These are phyloP conservation scores for Aspergillus indologenus DNA, from an alignment of 495 filamentous ascomycete species.

Conservation along the genomic window DNA sequence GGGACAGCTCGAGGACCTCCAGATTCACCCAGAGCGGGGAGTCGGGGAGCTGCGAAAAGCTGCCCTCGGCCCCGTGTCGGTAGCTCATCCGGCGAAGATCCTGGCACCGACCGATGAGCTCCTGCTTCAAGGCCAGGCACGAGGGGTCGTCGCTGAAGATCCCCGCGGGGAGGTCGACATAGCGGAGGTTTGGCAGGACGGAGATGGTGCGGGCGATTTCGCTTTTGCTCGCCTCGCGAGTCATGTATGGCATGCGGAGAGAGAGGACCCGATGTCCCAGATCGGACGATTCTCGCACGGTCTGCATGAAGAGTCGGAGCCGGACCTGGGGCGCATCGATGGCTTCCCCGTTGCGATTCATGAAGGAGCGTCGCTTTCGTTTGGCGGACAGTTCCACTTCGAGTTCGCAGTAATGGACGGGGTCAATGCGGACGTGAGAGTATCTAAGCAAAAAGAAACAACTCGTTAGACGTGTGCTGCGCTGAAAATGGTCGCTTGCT, in stretches of 20 bases:
- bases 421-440: slow-evolving; percentile 84
- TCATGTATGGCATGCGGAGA: slow-evolving; percentile 95
- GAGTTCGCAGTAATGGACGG: slow-evolving; percentile 89
- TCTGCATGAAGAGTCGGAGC: slow-evolving; percentile 72
- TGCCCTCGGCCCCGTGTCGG: slow-evolving; percentile 70
- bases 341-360: slow-evolving; percentile 71
- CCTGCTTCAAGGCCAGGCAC: slow-evolving; percentile 72
- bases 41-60: slow-evolving; percentile 64
- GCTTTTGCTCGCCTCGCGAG: slow-evolving; percentile 79
- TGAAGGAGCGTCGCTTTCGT: slow-evolving; percentile 70
- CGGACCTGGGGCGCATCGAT: slow-evolving; percentile 75
- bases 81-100: slow-evolving; percentile 89
- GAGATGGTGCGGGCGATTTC: slow-evolving; percentile 83
- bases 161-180: slow-evolving; percentile 81
- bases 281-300: slow-evolving; percentile 69
- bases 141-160: slow-evolving; percentile 75
- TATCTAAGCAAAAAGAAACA: slow-evolving; percentile 55
- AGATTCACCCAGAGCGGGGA: slow-evolving; percentile 72
- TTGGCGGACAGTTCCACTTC: slow-evolving; percentile 75
- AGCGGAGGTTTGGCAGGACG: slow-evolving; percentile 78
- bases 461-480: neutral
- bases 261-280: slow-evolving; percentile 67
- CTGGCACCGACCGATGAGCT: slow-evolving; percentile 77
- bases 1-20: slow-evolving; percentile 73
- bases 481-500: neutral